Evolutionary conservation across 805 yeast species (phyloP).

Genomic region (Cyberlindnera amylophila): DNA sequence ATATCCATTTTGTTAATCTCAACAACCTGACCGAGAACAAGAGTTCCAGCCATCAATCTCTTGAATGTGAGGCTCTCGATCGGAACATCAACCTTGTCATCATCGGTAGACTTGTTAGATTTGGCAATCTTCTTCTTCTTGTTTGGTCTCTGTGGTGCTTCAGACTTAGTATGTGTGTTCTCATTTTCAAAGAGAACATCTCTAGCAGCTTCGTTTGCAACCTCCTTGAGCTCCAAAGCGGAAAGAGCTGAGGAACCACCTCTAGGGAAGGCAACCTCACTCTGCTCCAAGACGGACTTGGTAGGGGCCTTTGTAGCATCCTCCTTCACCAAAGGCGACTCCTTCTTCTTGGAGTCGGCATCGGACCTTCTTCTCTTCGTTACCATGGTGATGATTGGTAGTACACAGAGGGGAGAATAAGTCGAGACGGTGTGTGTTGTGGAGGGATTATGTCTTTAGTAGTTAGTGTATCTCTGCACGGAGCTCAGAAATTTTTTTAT

Average conservation of each 20-base stretch:
- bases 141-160: conserved; percentile 27
- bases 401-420: too few species aligned
- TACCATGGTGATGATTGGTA: conserved; percentile 7
- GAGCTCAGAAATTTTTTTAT: conserved; percentile 16
- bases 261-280: conserved; percentile 72
- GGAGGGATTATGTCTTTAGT: neutral
- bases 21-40: conserved; percentile 72
- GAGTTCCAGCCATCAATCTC: conserved; percentile 64
- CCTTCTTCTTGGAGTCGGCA: conserved; percentile 31
- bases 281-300: conserved; percentile 33
- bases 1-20: conserved; percentile 60
- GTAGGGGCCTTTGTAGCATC: conserved; percentile 37
- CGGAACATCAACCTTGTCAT: conserved; percentile 33
- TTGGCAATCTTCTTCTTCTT: conserved; percentile 40
- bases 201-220: conserved; percentile 85
- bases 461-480: conserved; percentile 2
- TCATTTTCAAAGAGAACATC: conserved; percentile 69
- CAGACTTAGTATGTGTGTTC: conserved; percentile 7
- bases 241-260: conserved; percentile 88
- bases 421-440: neutral
- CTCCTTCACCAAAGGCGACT: conserved; percentile 38
- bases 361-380: conserved; percentile 50
- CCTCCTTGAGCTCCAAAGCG: conserved; percentile 87
- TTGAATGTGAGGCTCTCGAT: conserved; percentile 63
- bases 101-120: conserved; percentile 24